A percentile compares a stretch with the other conserved stretches of the same genome.
Evolutionary conservation across 805 yeast species (phyloP).

Genomic region (Candida lessepsii): DNA sequence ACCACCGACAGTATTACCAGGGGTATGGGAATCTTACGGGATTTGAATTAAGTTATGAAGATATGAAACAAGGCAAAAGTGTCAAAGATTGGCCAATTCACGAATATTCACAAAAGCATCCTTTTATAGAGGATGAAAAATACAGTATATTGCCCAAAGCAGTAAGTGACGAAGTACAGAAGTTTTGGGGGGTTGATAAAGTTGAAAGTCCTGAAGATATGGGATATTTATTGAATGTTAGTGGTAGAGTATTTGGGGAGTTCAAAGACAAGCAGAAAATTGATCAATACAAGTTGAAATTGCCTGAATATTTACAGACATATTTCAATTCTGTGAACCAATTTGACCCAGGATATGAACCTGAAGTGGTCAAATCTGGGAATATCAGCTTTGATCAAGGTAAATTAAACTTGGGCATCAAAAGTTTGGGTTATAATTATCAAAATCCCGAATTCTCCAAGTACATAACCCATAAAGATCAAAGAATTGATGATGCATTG

Average conservation of each 20-base stretch:
- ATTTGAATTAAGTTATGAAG: slow-evolving; percentile 61
- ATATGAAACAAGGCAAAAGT: slow-evolving; percentile 45
- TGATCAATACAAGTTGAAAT: slow-evolving; percentile 15
- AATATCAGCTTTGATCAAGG: slow-evolving; percentile 31
- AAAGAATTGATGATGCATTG: slow-evolving; percentile 31
- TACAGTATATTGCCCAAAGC: slow-evolving; percentile 60
- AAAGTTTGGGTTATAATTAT: slow-evolving; percentile 23
- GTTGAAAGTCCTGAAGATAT: slow-evolving; percentile 11
- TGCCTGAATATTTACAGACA: slow-evolving; percentile 32
- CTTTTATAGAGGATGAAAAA: slow-evolving; percentile 47
- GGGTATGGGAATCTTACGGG: slow-evolving; percentile 80
- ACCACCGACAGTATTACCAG: slow-evolving; percentile 40
- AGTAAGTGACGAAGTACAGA: slow-evolving; percentile 46
- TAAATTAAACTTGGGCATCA: slow-evolving; percentile 22
- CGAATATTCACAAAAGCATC: slow-evolving; percentile 37
- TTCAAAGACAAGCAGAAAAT: slow-evolving; percentile 16
- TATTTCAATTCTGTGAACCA: slow-evolving; percentile 27
- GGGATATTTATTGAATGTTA: slow-evolving; percentile 35
- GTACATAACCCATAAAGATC: slow-evolving; percentile 12
- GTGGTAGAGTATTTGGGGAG: slow-evolving; percentile 36
- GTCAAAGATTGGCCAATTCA: slow-evolving; percentile 61
- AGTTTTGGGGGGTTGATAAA: slow-evolving; percentile 49
- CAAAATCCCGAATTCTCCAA: slow-evolving; percentile 19
- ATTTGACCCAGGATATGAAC: slow-evolving; percentile 14
- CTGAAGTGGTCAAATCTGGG: slow-evolving; percentile 19